Conservation (phyloP, 805 yeast species). For the Yamadazyma kitorensis region DNA sequence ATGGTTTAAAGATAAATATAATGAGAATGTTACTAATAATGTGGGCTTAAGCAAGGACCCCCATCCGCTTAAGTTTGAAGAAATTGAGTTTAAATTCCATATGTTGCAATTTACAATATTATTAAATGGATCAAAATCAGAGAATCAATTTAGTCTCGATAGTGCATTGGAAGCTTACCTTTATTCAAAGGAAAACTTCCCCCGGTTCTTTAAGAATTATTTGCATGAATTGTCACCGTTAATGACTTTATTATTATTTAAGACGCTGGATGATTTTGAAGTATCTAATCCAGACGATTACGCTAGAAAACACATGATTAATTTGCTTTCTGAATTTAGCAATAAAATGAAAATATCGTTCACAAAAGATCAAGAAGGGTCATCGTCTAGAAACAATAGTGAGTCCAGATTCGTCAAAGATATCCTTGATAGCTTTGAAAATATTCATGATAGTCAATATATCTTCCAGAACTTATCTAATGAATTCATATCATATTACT, state of each 20-base stretch:
- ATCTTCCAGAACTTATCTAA: slow-evolving; percentile 36
- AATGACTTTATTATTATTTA: slow-evolving; percentile 27
- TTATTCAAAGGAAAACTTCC: slow-evolving; percentile 38
- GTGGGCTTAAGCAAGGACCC: background rate
- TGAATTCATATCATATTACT: slow-evolving; percentile 39
- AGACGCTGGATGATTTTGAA: slow-evolving; percentile 6
- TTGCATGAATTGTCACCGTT: slow-evolving; percentile 33
- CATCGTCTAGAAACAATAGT: slow-evolving; percentile 14
- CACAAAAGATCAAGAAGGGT: slow-evolving; percentile 8
- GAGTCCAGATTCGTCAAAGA: slow-evolving; percentile 31
- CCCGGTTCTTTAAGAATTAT: slow-evolving; percentile 29
- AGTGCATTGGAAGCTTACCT: slow-evolving; percentile 30
- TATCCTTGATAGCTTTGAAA: slow-evolving; percentile 27
- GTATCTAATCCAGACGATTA: slow-evolving; percentile 12
- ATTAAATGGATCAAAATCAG: slow-evolving; percentile 18
- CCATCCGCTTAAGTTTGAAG: slow-evolving; percentile 9
- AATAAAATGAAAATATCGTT: slow-evolving; percentile 24
- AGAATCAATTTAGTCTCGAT: slow-evolving; percentile 16
- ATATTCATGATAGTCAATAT: slow-evolving; percentile 24
- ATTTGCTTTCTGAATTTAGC: slow-evolving; percentile 20
- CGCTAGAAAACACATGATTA: slow-evolving; percentile 17
- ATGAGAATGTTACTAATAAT: slow-evolving; percentile 10
- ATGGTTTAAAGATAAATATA: slow-evolving; percentile 31
- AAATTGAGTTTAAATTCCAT: slow-evolving; percentile 40
- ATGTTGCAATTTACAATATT: slow-evolving; percentile 35